Evolutionary conservation across 2,329 filamentous ascomycete genomes (phyloP), one percentile per base, ranked within the genome.

Genomic region (Epichloe amarillans): DNA sequence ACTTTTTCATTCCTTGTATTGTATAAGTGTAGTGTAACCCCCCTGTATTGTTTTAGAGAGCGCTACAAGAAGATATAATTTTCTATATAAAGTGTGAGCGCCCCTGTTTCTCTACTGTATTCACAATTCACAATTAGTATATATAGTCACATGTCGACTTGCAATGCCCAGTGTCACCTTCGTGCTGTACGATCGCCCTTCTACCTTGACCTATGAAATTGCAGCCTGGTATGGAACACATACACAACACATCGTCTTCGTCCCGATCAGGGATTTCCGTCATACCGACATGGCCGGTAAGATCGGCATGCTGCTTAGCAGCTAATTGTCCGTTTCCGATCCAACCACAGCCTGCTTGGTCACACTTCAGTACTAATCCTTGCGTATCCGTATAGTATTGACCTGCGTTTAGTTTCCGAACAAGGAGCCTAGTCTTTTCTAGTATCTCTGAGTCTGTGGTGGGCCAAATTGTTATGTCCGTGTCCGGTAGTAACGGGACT

Each of bases 371-470:
- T 38, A 79, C 74, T 61, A 96, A 88, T 0, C 83, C 83, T 21
- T 85, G 79, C 0, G 88, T 95, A 64, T 96, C 88, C 0, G 90
- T 96, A 60, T 81, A 96, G 64, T 97, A 97, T 63, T 94, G 81
- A 49, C 79, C 75, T 56, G 83, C 76, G 54, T 72, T 69, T 39
- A 97, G 71, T 54, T 84, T 77, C 55, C 68, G 66, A 47, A 85
- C 85, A 35, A 90, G 67, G 50, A 79, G 73, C 54, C 77, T 65
- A 0, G 90, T 83, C 53, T 77, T 82, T 15, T 76, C 75, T 50
- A 96, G 80, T 1, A 94, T 78, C 58, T 84, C 84, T n/a, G 76
- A 70, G 56, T 79, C 73, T 39, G 68, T 66, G 1, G 68, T 67
- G 10, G 70, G 66, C 75, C 79, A 84, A 19, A 77, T 67, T 5